These are phyloP conservation scores for Calonectria fujianensis DNA, from an alignment of 2,329 filamentous ascomycete genomes.

Conservation along the genomic window DNA sequence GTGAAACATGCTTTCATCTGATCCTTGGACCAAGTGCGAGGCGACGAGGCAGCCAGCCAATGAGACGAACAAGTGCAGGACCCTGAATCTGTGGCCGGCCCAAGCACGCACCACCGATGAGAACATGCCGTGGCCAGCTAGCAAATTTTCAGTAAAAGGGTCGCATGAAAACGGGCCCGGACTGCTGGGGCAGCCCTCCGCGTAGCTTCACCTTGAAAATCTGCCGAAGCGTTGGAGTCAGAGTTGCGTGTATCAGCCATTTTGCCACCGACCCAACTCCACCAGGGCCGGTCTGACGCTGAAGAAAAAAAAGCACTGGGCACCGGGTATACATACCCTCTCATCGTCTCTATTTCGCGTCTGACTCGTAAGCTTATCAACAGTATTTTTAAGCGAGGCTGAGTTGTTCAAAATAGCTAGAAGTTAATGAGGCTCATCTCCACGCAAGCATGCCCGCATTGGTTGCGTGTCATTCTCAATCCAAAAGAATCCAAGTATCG, in stretches of 20 bases:
- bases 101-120: not conserved
- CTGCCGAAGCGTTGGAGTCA: not conserved
- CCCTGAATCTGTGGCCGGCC: not conserved
- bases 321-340: not conserved
- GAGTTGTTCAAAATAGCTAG: not conserved
- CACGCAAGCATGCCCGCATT: not conserved
- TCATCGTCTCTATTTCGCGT: not conserved
- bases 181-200: not conserved
- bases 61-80: not conserved
- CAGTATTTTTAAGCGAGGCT: not conserved
- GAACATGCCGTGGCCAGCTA: not conserved
- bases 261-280: not conserved
- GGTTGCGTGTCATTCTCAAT: not conserved
- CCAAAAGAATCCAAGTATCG: not conserved
- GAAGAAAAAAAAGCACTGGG: not conserved
- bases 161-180: not conserved
- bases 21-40: not conserved
- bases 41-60: not conserved
- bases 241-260: not conserved
- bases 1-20: constrained; percentile 3
- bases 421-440: not conserved
- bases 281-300: not conserved
- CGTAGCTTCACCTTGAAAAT: not conserved
- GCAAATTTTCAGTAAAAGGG: not conserved
- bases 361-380: not conserved